Evolutionary conservation across 129 eudicot species (phyloP).

Genomic region (Saposhnikovia divaricata): DNA sequence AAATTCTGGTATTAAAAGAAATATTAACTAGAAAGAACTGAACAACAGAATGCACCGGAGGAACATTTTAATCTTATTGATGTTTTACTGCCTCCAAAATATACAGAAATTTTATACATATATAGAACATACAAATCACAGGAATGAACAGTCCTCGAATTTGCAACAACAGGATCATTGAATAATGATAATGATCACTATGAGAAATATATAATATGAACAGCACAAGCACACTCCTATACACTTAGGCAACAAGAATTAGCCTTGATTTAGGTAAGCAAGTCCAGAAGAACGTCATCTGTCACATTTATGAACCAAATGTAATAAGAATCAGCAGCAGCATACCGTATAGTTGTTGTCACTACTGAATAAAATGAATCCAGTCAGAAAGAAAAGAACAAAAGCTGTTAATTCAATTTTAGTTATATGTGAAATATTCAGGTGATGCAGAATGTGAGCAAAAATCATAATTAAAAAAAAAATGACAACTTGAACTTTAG

Average conservation of each 20-base stretch:
- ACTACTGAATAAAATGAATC: slow-evolving; percentile 18
- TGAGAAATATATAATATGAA: not conserved
- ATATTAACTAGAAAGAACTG: not conserved
- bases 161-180: slow-evolving; percentile 11
- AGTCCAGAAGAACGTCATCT: slow-evolving; percentile 15
- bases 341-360: not conserved
- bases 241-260: slow-evolving; percentile 13
- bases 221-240: slow-evolving; percentile 15
- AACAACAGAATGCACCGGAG: not conserved
- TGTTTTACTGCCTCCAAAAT: slow-evolving; percentile 21
- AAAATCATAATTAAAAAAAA: not conserved
- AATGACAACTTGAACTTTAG: not conserved
- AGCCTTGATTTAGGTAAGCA: slow-evolving; percentile 12
- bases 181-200: slow-evolving; percentile 1
- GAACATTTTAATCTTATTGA: slow-evolving; percentile 8
- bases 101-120: slow-evolving; percentile 19
- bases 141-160: slow-evolving; percentile 6
- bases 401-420: not conserved
- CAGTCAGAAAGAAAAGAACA: not conserved
- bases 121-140: slow-evolving; percentile 11
- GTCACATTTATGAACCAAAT: slow-evolving; percentile 2
- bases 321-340: slow-evolving; percentile 1
- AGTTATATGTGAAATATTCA: not conserved
- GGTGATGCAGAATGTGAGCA: not conserved
- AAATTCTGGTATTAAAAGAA: not conserved